Percentiles rank a stretch among this genome's conserved stretches.
These are phyloP conservation scores for Pinus albicaulis DNA, from an alignment of 75 land plant species.

Conservation along the genomic window DNA sequence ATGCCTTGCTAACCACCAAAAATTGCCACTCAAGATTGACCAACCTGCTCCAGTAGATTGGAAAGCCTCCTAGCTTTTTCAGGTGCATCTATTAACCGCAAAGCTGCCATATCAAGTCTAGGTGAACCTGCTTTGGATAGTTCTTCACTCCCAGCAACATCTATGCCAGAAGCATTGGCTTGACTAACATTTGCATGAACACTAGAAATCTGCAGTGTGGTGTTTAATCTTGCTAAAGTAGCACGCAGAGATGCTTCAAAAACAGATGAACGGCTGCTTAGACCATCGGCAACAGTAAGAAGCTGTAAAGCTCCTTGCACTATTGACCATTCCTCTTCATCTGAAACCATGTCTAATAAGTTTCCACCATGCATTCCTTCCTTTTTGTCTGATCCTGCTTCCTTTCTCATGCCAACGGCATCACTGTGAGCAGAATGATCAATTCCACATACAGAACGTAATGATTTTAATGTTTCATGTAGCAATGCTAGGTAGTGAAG, in stretches of 20 bases:
- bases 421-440: slow-evolving; percentile 42
- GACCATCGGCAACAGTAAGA: slow-evolving; percentile 86
- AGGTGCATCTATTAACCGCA: slow-evolving; percentile 73
- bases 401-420: slow-evolving; percentile 56
- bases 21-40: not conserved
- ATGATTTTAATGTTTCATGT: slow-evolving; percentile 84
- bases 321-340: slow-evolving; percentile 98
- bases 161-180: slow-evolving; percentile 10
- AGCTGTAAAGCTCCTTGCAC: slow-evolving; percentile 97
- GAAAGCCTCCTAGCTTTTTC: slow-evolving; percentile 80
- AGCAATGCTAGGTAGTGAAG: slow-evolving; percentile 72
- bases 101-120: slow-evolving; percentile 73
- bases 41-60: slow-evolving; percentile 86
- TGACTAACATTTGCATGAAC: slow-evolving; percentile 48
- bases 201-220: slow-evolving; percentile 62
- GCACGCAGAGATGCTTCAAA: slow-evolving; percentile 98
- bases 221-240: slow-evolving; percentile 76
- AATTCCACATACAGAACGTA: slow-evolving; percentile 85
- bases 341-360: slow-evolving; percentile 69
- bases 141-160: slow-evolving; percentile 36
- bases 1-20: too few species aligned
- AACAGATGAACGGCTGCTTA: slow-evolving; percentile 83
- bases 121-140: slow-evolving; percentile 34
- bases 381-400: slow-evolving; percentile 61
- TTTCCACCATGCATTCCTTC: slow-evolving; percentile 45